phyloP scores from a whole-genome alignment of 2,329 filamentous ascomycete genomes.

The Claviceps sp. region DNA sequence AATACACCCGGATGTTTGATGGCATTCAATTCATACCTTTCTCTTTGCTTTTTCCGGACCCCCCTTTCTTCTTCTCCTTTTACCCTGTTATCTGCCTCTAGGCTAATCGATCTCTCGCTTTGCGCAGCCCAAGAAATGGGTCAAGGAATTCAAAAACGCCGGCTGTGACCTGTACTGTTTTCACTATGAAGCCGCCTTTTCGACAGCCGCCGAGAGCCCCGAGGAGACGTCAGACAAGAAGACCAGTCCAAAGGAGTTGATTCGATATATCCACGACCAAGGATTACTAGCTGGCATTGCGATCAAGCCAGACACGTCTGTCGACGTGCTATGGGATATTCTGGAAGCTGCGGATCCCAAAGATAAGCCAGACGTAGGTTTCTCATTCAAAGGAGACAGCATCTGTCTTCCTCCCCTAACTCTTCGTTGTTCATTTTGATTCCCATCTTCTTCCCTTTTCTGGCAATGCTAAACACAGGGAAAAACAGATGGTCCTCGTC shows the following conservation, averaged over 20 bases:
- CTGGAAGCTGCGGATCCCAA: slow-evolving; percentile 57
- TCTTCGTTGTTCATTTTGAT: background rate
- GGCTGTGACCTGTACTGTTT: slow-evolving; percentile 99
- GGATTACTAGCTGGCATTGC: slow-evolving; percentile 89
- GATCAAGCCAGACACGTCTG: slow-evolving; percentile 83
- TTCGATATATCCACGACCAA: slow-evolving; percentile 78
- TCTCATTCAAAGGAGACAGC: background rate
- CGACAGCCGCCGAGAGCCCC: slow-evolving; percentile 71
- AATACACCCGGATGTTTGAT: too few relatives aligned
- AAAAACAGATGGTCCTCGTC: slow-evolving; percentile 77
- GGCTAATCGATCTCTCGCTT: background rate
- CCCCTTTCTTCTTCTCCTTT: background rate
- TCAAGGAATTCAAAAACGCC: slow-evolving; percentile 83
- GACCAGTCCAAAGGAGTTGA: slow-evolving; percentile 74
- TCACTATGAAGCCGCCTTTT: slow-evolving; percentile 94
- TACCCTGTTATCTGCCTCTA: background rate
- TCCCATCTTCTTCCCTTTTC: background rate
- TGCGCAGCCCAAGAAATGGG: slow-evolving; percentile 89
- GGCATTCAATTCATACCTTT: too few relatives aligned
- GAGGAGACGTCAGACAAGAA: slow-evolving; percentile 52
- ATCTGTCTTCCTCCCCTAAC: background rate
- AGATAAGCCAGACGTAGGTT: slow-evolving; percentile 77
- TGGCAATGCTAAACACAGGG: background rate
- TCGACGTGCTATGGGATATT: slow-evolving; percentile 86
- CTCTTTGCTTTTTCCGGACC: background rate